Conservation (phyloP, 2,329 filamentous ascomycete species). For the Scytalidium lignicola region DNA sequence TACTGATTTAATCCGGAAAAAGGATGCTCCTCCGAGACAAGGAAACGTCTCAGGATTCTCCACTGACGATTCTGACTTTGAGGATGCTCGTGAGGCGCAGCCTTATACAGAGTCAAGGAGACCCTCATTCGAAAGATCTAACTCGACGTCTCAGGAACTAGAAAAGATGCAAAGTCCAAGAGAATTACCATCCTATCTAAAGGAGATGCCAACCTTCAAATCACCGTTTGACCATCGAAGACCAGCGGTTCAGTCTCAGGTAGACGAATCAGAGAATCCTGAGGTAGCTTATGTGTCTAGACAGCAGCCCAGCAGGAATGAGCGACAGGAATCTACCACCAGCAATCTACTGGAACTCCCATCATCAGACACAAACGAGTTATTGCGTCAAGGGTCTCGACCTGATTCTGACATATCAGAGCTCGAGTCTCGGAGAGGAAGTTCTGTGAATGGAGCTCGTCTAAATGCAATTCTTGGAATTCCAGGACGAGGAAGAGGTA, state of each 20-base stretch:
- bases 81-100: slow-evolving; percentile 33
- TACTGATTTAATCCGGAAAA: slow-evolving; percentile 55
- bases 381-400: slow-evolving; percentile 3
- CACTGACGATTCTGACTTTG: slow-evolving; percentile 42
- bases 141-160: slow-evolving; percentile 8
- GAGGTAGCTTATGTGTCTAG: slow-evolving; percentile 33
- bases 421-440: slow-evolving; percentile 16
- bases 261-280: slow-evolving; percentile 14
- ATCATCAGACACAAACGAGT: slow-evolving; percentile 20
- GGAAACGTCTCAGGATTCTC: slow-evolving; percentile 35
- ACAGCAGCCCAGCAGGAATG: slow-evolving; percentile 31
- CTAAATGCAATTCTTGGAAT: slow-evolving; percentile 29
- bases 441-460: slow-evolving; percentile 20
- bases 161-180: slow-evolving; percentile 7
- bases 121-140: slow-evolving; percentile 35
- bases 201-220: slow-evolving; percentile 42
- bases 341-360: slow-evolving; percentile 41
- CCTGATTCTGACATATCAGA: slow-evolving; percentile 24
- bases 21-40: slow-evolving; percentile 40
- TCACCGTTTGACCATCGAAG: slow-evolving; percentile 38
- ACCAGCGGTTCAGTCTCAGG: slow-evolving; percentile 21
- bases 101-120: slow-evolving; percentile 31
- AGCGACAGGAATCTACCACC: slow-evolving; percentile 33
- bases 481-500: slow-evolving; percentile 27
- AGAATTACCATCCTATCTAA: slow-evolving; percentile 16